Conservation (phyloP, 148 eudicot species). For the Camellia japonica region DNA sequence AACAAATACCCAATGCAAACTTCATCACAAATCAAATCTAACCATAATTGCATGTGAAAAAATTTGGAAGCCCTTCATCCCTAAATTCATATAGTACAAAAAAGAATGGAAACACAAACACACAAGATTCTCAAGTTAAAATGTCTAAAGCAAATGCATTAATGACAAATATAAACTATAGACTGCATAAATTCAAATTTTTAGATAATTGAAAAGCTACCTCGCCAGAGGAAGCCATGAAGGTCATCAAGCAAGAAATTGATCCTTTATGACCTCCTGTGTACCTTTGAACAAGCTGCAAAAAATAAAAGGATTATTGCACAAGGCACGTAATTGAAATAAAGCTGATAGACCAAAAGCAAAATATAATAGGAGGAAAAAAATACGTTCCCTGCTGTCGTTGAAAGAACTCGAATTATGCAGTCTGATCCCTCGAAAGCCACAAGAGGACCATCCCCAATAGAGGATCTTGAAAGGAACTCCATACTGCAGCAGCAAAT, state of each 20-base stretch:
- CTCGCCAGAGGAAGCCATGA: constrained; percentile 91
- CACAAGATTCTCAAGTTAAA: neutral
- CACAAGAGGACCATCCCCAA: constrained; percentile 86
- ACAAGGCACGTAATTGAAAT: neutral
- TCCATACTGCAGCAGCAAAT: neutral
- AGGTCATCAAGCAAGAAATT: constrained; percentile 86
- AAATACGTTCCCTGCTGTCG: constrained; percentile 89
- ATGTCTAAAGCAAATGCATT: neutral
- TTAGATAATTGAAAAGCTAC: constrained; percentile 29
- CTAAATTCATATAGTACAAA: no score
- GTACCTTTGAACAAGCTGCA: constrained; percentile 94
- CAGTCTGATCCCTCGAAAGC: constrained; percentile 99
- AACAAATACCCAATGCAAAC: no score
- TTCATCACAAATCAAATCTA: no score
- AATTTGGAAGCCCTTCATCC: no score
- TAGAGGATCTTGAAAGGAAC: constrained; percentile 68
- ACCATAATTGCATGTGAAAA: no score
- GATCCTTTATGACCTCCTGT: constrained; percentile 99
- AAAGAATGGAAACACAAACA: no score
- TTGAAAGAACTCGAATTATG: constrained; percentile 92
- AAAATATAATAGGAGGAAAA: neutral
- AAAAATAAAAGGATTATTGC: constrained; percentile 18
- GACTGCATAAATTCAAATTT: neutral
- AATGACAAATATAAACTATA: no score
- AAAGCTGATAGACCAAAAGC: neutral